Base-by-base conservation (phyloP, 1,284 basidiomycete species). In the Cryptococcus jaspeensis region DNA sequence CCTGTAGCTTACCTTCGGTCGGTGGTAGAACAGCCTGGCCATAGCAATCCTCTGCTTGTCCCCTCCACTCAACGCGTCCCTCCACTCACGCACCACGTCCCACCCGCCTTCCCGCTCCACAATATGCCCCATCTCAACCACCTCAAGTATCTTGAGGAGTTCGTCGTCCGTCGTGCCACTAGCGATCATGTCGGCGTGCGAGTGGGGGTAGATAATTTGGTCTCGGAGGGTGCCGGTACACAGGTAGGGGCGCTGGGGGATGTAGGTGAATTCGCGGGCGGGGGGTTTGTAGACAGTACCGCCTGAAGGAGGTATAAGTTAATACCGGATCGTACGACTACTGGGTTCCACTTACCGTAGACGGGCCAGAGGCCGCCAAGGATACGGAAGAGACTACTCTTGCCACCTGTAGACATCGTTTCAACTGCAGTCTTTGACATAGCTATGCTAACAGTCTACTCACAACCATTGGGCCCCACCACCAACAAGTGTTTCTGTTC, bases 51-150 rank as follows among this genome's bases (percentile, higher is more conserved):
- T 69, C 72, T 84, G 82, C 71, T 83, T 83, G 69, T 83, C 82
- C 7, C 81, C 81, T 2, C 74, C 94, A 64, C 89, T 92, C 36
- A 99, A 79, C 1, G 90, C 86, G 74, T 96, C 93, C 59, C 91
- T 83, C 95, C 95, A 99, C 69, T 98, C 95, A 53, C 88, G 83
- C 35, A 85, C 83, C 1, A 83, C 81, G 68, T 92, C 89, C 93
- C 93, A 97, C 15, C 95, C 95, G 12, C 95, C 95, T 76, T 98
- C 95, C n/a, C 94, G 84, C 67, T 92, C 89, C 12, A 98, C 90
- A 58, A 98, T 85, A 69, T 83, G 80, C 37, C 87, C 87, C 86
- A 99, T 91, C 65, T 93, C 87, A 15, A 98, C 88, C 13, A 88
- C 81, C 2, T 84, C 78, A 32, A 99, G 81, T 55, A 96, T 87